Evolutionary conservation across 345 rosid species (phyloP).

Genomic region (Odontarrhena argentea): DNA sequence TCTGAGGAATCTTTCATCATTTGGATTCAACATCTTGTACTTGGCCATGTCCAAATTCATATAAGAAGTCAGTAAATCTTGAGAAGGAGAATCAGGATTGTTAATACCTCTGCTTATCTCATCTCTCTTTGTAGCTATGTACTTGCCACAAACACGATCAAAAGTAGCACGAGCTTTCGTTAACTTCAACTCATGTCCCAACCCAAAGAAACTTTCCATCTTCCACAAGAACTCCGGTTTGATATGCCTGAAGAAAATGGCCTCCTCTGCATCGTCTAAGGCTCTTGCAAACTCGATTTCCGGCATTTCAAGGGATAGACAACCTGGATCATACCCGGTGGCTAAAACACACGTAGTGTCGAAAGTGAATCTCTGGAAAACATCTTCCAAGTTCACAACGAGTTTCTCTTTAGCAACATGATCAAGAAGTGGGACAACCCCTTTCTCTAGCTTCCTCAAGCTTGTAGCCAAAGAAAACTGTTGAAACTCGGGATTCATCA

Average conservation of each 20-base stretch:
- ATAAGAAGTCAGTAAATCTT: constrained; percentile 48
- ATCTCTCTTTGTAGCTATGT: constrained; percentile 41
- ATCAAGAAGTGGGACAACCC: constrained; percentile 45
- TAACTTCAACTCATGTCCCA: constrained; percentile 51
- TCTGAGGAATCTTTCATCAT: constrained; percentile 51
- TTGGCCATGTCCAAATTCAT: constrained; percentile 32
- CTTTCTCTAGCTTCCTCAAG: constrained; percentile 28
- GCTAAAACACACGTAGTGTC: constrained; percentile 52
- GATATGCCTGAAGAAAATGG: constrained; percentile 31
- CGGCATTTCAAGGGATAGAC: constrained; percentile 45
- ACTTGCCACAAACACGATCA: constrained; percentile 31
- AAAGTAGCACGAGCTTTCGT: constrained; percentile 32
- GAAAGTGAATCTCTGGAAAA: constrained; percentile 50
- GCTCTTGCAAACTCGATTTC: constrained; percentile 41
- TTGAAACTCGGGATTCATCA: constrained; percentile 36
- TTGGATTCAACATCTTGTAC: constrained; percentile 32
- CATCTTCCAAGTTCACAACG: constrained; percentile 44
- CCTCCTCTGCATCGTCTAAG: constrained; percentile 46
- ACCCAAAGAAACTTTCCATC: constrained; percentile 38
- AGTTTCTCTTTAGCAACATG: constrained; percentile 34
- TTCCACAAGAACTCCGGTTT: constrained; percentile 46
- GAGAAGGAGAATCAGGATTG: constrained; percentile 25
- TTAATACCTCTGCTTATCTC: constrained; percentile 28
- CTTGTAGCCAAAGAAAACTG: constrained; percentile 36
- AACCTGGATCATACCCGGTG: constrained; percentile 54